Evolutionary conservation across 2,329 filamentous ascomycete genomes (phyloP), one percentile per base, ranked within the genome.

Genomic region (Grosmannia clavigera): DNA sequence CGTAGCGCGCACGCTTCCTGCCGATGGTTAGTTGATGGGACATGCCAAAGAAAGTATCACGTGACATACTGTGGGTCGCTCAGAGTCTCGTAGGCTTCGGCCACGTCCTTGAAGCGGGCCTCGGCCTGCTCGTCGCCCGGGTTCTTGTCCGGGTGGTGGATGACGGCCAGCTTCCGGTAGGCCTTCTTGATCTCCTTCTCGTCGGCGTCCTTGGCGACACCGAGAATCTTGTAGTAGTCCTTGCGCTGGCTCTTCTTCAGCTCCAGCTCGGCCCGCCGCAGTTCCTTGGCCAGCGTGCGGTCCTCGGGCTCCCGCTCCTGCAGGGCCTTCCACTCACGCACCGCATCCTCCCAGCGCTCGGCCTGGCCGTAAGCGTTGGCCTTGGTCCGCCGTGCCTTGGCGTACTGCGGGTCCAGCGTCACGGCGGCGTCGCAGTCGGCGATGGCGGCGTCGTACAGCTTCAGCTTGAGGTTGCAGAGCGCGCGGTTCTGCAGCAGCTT

Each of bases 181-280:
- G 92, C 94, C 77, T 92, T 92, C 81, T 97, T 99, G 78, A 99
- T 94, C 59, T 94, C 84, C 61, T 79, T 79, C 27, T 95, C 90
- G 50, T 82, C 82, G 46, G 91, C 91, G 63, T 92, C 87, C 79
- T 96, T 97, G 61, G 87, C 78, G 10, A 99, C 77, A 6, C 86
- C 88, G 58, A 99, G 83, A 66, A 97, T 96, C 82, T 96, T 96
- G 79, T 99, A 99, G 76, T 96, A 97, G 70, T 99, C 94, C 75
- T 99, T 99, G 63, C 94, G 82, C 75, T 92, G 88, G 72, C 88
- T 88, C 85, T 97, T 97, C 85, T 99, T 99, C 64, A 97, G 78
- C 75, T 99, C 94, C 31, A 96, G 78, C 76, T 99, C 92, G 1
- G 92, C 94, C 68, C 86, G 88, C 61, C 89, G 86, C 53, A 97